phyloP scores from a whole-genome alignment of 1,284 basidiomycete species.

The Ganoderma lucidum region DNA sequence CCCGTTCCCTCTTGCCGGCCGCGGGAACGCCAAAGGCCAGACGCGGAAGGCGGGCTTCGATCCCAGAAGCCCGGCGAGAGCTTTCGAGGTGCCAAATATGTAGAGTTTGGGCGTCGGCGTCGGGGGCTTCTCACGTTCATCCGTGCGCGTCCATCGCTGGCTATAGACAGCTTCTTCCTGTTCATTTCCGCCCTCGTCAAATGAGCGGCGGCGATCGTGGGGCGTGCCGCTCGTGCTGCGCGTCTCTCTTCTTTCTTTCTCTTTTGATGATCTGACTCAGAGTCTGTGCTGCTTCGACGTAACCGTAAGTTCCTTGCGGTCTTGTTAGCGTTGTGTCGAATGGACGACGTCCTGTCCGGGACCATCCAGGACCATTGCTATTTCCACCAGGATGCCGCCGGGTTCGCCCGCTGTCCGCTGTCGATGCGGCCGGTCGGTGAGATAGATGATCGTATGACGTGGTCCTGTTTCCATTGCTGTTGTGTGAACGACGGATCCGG shows the following conservation, averaged over 20 bases:
- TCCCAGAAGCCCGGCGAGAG: neutral
- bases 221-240: neutral
- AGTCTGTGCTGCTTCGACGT: constrained; percentile 2
- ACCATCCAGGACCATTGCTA: neutral
- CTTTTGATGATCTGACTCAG: neutral
- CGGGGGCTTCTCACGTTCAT: constrained; percentile 6
- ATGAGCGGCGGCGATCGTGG: constrained; percentile 9
- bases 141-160: neutral
- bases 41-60: neutral
- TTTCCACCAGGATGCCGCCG: neutral
- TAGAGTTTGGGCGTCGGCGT: neutral
- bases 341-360: neutral
- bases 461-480: neutral
- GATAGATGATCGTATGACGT: neutral
- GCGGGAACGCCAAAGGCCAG: neutral
- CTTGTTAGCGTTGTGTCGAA: neutral
- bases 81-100: neutral
- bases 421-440: neutral
- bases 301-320: neutral
- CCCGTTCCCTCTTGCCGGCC: neutral
- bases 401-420: neutral
- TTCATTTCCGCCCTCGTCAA: constrained; percentile 8
- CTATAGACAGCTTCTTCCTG: neutral
- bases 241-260: neutral
- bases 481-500: neutral